Percentiles rank a stretch among this genome's conserved stretches.
These are phyloP conservation scores for Trypanosoma cruzi DNA, from an alignment of 208 protist species.

Conservation along the genomic window DNA sequence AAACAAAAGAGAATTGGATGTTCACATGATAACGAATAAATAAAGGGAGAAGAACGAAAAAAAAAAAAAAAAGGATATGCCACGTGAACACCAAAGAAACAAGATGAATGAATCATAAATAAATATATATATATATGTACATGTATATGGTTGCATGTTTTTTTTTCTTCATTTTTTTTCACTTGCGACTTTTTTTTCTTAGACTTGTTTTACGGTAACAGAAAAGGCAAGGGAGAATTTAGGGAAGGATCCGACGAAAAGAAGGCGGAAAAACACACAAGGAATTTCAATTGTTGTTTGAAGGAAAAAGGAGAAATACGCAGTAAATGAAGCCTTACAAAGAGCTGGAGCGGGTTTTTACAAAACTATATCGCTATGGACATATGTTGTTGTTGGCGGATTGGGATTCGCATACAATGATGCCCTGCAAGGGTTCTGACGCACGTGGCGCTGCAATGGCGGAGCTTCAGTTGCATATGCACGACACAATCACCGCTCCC, in stretches of 20 bases:
- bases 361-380: conserved; percentile 52
- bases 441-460: conserved; percentile 66
- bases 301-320: background rate
- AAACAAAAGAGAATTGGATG: background rate
- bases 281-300: no score
- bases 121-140: no score
- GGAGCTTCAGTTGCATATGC: conserved; percentile 39
- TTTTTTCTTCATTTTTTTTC: no score
- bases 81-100: no score
- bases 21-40: background rate
- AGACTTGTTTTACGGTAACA: no score
- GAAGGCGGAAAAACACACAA: no score
- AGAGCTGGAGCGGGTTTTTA: conserved; percentile 62
- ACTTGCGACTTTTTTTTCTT: no score
- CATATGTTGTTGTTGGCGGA: conserved; percentile 48
- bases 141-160: no score
- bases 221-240: no score
- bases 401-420: conserved; percentile 82
- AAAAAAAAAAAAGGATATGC: background rate
- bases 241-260: no score
- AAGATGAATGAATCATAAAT: no score
- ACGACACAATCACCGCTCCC: conserved; percentile 52
- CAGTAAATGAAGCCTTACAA: conserved; percentile 59
- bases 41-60: conserved; percentile 2
- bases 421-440: conserved; percentile 71